Base-by-base conservation (phyloP, 1,284 basidiomycete genomes). In the Fomitiporia mediterranea region DNA sequence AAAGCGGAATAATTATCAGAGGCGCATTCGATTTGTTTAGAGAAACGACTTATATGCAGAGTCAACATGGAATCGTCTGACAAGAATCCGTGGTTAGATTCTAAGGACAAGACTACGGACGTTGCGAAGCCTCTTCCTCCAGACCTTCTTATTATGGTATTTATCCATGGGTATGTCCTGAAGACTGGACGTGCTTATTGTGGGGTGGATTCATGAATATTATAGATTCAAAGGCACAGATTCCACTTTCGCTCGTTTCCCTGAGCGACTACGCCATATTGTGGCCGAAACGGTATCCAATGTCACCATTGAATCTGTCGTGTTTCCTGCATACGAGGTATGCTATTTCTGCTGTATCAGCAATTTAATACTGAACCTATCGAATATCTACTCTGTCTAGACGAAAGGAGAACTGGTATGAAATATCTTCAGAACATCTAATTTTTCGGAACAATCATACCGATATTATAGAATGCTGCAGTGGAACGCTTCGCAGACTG, bases 281-380 rank as follows among this genome's bases (percentile, higher is more conserved):
- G 74, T 97, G 3, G 70, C 79, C 1, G 79, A 85, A 62, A 81
- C 79, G 0, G 70, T 84, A 17, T 65, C 69, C 4, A 70, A 79
- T 54, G 70, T 84, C 1, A 66, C 68, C 17, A 84, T 92, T 6
- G 85, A 94, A 67, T 88, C 83, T 51, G 71, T 86, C 11, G 77
- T 94, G 4, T 98, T 97, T 67, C 94, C 94, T 27, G 86, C 84
- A 2, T 98, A 97, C 65, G 91, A 97, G 76, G 92, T 89, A 57
- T 63, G 23, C 34, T 23, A 32, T 23, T 23, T 15, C 3, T 11
- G 13, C 17, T 2, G 35, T 37, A 37, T 13, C 3, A 37, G 3
- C 17, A 15, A 51, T 27, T 25, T n/a, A 43, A 21, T n/a, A 3
- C 2, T 27, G 19, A 6, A 3, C 28, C 35, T 32, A 15, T 53